phyloP scores from a whole-genome alignment of 164 flowering plant genomes.

The Sedum album region DNA sequence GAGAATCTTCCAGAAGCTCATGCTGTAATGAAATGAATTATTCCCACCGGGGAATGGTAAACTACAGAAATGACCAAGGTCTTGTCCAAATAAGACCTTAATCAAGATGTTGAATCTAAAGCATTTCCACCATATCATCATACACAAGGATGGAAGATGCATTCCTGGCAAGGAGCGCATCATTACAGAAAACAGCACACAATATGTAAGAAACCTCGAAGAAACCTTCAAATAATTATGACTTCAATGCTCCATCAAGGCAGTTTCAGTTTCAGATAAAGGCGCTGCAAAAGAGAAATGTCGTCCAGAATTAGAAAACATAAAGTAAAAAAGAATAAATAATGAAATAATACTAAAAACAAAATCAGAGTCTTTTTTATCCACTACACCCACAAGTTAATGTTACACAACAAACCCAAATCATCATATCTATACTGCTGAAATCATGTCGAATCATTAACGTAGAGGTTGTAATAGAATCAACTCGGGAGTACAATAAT shows the following conservation, averaged over 20 bases:
- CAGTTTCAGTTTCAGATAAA: slow-evolving; percentile 69
- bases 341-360: background rate
- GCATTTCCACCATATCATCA: background rate
- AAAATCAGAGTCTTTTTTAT: background rate
- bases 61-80: background rate
- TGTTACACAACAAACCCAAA: background rate
- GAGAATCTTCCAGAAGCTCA: background rate
- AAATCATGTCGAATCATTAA: background rate
- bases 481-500: background rate
- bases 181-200: background rate
- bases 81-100: background rate
- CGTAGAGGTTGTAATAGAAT: background rate
- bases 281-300: slow-evolving; percentile 58
- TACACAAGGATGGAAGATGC: background rate
- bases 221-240: background rate
- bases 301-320: background rate
- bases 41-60: background rate
- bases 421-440: background rate
- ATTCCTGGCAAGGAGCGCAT: background rate
- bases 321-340: background rate
- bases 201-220: background rate
- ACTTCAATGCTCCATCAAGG: slow-evolving; percentile 63
- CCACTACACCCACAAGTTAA: background rate
- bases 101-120: background rate
- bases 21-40: background rate